Evolutionary conservation across 139 green algal species (phyloP).

Genomic region (Chlamydomonas eustigma): DNA sequence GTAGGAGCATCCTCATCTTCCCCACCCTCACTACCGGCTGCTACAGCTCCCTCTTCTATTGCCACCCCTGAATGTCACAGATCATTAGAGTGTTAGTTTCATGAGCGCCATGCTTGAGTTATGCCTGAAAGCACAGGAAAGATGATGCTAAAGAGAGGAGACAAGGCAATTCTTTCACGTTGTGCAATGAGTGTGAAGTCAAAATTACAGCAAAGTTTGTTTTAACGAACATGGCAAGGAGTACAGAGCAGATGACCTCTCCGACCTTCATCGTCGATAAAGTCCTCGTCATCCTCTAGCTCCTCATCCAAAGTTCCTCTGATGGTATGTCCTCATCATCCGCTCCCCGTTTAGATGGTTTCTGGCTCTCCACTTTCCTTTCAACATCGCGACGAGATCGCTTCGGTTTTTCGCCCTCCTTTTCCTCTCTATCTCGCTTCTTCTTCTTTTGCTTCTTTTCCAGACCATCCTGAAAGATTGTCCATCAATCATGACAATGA

Average conservation of each 20-base stretch:
- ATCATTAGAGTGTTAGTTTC: not conserved
- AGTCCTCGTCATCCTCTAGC: not conserved
- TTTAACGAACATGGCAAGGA: not conserved
- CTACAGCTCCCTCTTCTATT: not conserved
- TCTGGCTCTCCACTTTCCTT: not conserved
- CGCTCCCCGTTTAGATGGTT: not conserved
- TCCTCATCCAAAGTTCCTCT: not conserved
- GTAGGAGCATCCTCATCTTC: constrained; percentile 9
- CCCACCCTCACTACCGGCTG: not conserved
- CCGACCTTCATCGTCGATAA: constrained; percentile 25
- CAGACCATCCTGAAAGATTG: not conserved
- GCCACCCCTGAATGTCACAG: not conserved
- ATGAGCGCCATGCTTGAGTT: not conserved
- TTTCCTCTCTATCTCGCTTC: constrained; percentile 1
- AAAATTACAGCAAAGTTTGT: not conserved
- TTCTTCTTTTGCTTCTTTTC: constrained; percentile 17
- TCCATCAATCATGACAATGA: not conserved
- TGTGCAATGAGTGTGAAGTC: not conserved
- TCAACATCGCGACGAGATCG: no score
- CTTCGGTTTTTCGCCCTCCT: constrained; percentile 9
- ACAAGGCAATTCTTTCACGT: not conserved
- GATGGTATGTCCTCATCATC: constrained; percentile 6
- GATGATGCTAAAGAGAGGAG: no score
- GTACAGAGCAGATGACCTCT: not conserved
- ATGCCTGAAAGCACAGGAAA: no score